Evolutionary conservation across 495 filamentous ascomycete genomes (phyloP).

Genomic region (Neurospora terricola): DNA sequence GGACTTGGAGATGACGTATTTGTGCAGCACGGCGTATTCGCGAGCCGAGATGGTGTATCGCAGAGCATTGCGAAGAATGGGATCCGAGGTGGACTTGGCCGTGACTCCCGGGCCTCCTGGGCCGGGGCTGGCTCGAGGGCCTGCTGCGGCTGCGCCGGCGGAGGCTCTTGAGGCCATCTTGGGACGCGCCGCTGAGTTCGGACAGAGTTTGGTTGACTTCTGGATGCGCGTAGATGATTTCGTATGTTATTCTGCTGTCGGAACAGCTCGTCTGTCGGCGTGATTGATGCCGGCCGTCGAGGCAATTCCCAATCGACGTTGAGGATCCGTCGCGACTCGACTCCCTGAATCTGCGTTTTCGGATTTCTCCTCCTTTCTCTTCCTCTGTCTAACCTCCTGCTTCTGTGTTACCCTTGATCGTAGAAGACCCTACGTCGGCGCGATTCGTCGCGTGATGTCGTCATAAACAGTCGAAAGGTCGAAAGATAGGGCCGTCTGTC

Average conservation of each 20-base stretch:
- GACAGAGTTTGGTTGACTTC: not conserved
- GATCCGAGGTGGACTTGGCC: slow-evolving; percentile 39
- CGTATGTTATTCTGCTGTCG: not conserved
- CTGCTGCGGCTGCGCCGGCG: not conserved
- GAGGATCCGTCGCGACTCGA: not conserved
- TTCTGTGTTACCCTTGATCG: not conserved
- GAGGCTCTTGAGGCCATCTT: slow-evolving; percentile 20
- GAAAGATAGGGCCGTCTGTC: not conserved
- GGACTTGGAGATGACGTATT: slow-evolving; percentile 62
- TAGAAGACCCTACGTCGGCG: not conserved
- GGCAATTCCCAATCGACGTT: not conserved
- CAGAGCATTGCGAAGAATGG: slow-evolving; percentile 65
- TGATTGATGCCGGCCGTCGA: not conserved
- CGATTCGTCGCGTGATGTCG: not conserved
- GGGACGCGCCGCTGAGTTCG: not conserved
- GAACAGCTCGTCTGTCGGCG: not conserved
- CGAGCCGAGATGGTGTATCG: slow-evolving; percentile 74
- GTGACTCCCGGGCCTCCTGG: slow-evolving; percentile 13
- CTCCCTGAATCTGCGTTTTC: not conserved
- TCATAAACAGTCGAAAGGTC: not conserved
- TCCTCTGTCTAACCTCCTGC: not conserved
- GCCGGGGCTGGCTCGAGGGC: slow-evolving; percentile 10
- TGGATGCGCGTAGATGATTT: not conserved
- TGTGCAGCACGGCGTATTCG: slow-evolving; percentile 76
- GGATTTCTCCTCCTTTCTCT: not conserved